A percentile compares a stretch with the other conserved stretches of the same genome.
Conservation (phyloP, 2,329 filamentous ascomycete species). For the Aspergillus nomiae region DNA sequence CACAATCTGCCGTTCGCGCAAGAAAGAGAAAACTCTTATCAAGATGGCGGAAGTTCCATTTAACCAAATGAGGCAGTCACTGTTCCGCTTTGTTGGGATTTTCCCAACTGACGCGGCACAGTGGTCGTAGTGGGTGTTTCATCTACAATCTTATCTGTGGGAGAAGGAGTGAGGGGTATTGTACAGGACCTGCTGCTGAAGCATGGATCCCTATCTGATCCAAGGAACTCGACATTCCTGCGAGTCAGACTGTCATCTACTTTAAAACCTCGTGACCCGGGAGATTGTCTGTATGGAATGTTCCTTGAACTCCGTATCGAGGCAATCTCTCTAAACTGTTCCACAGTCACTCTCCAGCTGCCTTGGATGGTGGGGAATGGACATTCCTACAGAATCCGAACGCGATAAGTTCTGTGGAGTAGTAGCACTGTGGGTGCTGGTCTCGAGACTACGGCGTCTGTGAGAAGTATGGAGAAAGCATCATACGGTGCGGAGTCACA, state of each 20-base stretch:
- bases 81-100: not conserved
- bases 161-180: not conserved
- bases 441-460: not conserved
- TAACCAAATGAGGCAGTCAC: not conserved
- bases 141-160: not conserved
- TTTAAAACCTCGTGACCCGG: not conserved
- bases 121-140: not conserved
- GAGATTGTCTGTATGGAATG: too few relatives aligned
- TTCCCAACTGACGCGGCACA: constrained; percentile 1
- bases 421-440: not conserved
- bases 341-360: not conserved
- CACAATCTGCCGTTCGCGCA: constrained; percentile 10
- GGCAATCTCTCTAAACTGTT: not conserved
- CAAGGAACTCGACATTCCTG: not conserved
- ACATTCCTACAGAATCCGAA: not conserved
- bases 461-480: constrained; percentile 4
- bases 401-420: not conserved
- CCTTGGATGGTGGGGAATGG: not conserved
- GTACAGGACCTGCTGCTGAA: not conserved
- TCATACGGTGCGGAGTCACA: constrained; percentile 14
- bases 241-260: not conserved
- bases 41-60: not conserved
- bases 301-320: not conserved
- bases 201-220: not conserved
- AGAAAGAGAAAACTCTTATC: constrained; percentile 1